Evolutionary conservation across 2,329 filamentous ascomycete genomes (phyloP).

Genomic region (Fusarium solani-melongenae): DNA sequence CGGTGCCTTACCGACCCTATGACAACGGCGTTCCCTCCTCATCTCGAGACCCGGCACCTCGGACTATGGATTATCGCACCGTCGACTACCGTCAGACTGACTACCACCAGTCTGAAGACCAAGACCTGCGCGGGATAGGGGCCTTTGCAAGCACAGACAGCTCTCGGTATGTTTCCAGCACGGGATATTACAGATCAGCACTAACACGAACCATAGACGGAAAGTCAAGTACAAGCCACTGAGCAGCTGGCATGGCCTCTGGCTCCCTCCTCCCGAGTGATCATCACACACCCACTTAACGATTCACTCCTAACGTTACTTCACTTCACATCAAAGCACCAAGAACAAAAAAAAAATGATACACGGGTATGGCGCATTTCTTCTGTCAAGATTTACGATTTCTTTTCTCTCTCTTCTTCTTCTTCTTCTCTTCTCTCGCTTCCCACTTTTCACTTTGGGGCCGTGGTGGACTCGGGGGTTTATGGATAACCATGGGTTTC

Average conservation of each 20-base stretch:
- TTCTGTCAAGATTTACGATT: background rate
- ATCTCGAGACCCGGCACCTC: constrained; percentile 20
- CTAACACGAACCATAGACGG: constrained; percentile 25
- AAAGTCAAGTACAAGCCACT: constrained; percentile 44
- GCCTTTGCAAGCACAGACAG: constrained; percentile 36
- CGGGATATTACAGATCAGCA: background rate
- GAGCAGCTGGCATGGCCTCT: constrained; percentile 43
- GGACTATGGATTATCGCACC: constrained; percentile 20
- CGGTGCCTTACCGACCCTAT: constrained; percentile 5
- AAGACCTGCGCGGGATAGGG: constrained; percentile 39
- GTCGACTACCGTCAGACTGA: constrained; percentile 26
- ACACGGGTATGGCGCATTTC: constrained; percentile 1
- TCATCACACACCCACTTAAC: background rate
- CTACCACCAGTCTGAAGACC: constrained; percentile 18
- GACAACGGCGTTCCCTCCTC: constrained; percentile 15
- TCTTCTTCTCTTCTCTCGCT: background rate
- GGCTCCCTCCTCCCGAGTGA: constrained; percentile 38
- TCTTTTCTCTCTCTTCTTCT: background rate
- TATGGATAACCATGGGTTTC: background rate
- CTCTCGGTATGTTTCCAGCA: constrained; percentile 17
- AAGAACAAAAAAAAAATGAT: background rate
- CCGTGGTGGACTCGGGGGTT: background rate
- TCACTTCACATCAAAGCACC: background rate
- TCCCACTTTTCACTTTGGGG: background rate
- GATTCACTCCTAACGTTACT: background rate